Conservation (phyloP, 495 filamentous ascomycete species). For the Penicillium egyptiacum region DNA sequence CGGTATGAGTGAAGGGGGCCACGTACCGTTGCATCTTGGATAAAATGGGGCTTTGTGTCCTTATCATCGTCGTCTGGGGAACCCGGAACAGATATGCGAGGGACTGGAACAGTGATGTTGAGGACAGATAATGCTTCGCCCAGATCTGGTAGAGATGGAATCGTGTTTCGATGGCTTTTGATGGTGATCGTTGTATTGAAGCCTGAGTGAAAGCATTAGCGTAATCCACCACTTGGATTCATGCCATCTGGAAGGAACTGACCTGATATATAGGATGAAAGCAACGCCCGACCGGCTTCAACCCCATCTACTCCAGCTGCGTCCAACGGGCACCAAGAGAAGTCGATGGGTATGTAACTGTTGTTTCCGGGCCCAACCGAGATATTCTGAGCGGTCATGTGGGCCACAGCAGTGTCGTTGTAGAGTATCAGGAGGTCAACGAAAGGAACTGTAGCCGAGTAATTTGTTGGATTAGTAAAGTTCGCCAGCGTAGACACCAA, state of each 20-base stretch:
- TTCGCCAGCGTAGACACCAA: conserved; percentile 68
- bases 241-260: conserved; percentile 12
- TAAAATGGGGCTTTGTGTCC: conserved; percentile 62
- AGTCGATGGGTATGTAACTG: conserved; percentile 63
- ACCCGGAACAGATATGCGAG: conserved; percentile 58
- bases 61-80: conserved; percentile 41
- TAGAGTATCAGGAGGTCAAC: conserved; percentile 70
- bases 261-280: conserved; percentile 89
- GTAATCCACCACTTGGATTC: not conserved
- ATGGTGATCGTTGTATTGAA: conserved; percentile 78
- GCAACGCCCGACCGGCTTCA: conserved; percentile 63
- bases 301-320: conserved; percentile 59
- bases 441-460: conserved; percentile 77
- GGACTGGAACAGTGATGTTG: conserved; percentile 65
- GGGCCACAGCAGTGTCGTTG: conserved; percentile 73
- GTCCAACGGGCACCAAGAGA: conserved; percentile 68
- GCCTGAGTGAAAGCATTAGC: conserved; percentile 38
- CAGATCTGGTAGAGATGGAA: conserved; percentile 72
- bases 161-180: conserved; percentile 61
- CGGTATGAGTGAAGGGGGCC: conserved; percentile 24
- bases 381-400: conserved; percentile 62
- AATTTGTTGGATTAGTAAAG: conserved; percentile 85
- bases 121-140: conserved; percentile 71
- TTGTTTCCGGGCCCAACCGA: conserved; percentile 68
- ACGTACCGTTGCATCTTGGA: conserved; percentile 76